Evolutionary conservation across 1,139 yeast genomes (phyloP).

Genomic region (Hyphopichia khmerensis): DNA sequence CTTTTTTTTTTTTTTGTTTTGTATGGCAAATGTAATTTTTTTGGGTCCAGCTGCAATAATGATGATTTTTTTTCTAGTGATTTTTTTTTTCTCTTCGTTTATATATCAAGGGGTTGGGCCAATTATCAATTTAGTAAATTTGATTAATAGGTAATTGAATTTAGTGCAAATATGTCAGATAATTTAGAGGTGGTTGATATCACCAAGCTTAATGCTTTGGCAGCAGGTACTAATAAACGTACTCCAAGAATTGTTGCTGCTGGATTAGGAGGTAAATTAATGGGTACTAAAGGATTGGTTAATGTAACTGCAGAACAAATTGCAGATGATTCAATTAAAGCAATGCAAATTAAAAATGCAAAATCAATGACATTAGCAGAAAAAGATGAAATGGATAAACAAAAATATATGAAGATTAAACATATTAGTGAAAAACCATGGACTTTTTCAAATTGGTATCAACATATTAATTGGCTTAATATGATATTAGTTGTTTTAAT

Average conservation of each 20-base stretch:
- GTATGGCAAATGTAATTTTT: too few species aligned
- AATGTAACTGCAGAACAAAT: constrained; percentile 63
- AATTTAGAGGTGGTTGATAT: constrained; percentile 58
- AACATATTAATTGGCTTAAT: constrained; percentile 93
- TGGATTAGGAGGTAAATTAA: constrained; percentile 72
- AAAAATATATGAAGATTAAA: constrained; percentile 43
- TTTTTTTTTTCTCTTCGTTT: too few species aligned
- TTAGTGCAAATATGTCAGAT: not conserved
- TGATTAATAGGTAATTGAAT: too few species aligned
- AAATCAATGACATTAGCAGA: constrained; percentile 35
- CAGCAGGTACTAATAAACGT: constrained; percentile 80
- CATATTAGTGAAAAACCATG: constrained; percentile 94
- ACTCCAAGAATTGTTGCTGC: constrained; percentile 71
- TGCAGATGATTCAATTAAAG: constrained; percentile 52
- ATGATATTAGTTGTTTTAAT: constrained; percentile 69
- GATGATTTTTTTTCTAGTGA: too few species aligned
- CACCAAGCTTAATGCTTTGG: constrained; percentile 78
- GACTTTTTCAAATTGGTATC: constrained; percentile 79
- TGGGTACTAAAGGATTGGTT: constrained; percentile 77
- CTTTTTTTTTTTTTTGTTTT: too few species aligned
- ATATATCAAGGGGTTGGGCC: too few species aligned
- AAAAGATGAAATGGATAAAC: constrained; percentile 55
- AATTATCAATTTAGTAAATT: too few species aligned
- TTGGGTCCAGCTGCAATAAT: too few species aligned
- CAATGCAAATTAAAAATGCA: constrained; percentile 4